These are phyloP conservation scores for Nitzschia sp. DNA, from an alignment of 108 stramenopile species.

Conservation along the genomic window DNA sequence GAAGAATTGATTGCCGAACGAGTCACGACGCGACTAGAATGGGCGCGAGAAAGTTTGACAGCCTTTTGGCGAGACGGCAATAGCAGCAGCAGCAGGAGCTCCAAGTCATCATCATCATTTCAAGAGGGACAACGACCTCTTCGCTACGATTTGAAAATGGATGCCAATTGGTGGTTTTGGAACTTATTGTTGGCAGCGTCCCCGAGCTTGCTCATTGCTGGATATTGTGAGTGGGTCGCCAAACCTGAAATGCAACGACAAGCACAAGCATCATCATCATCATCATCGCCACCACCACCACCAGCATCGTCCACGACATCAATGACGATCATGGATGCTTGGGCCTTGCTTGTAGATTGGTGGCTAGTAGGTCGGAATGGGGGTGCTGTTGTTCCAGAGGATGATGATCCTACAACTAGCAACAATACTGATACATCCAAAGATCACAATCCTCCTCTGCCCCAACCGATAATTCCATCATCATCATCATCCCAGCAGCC, in stretches of 20 bases:
- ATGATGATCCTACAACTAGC: not conserved
- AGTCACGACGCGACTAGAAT: slow-evolving; percentile 4
- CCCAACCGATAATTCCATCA: too few relatives aligned
- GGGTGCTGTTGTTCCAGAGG: not conserved
- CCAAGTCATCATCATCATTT: not conserved
- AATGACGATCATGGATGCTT: not conserved
- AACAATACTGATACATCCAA: not conserved
- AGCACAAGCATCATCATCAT: not conserved
- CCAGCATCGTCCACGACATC: not conserved
- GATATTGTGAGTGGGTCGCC: slow-evolving; percentile 39
- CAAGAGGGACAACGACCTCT: not conserved
- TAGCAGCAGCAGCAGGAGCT: not conserved
- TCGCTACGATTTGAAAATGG: slow-evolving; percentile 26
- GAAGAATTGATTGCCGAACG: slow-evolving; percentile 13
- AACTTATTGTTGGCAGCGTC: slow-evolving; percentile 36
- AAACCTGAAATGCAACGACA: slow-evolving; percentile 22
- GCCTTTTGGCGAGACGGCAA: slow-evolving; percentile 1
- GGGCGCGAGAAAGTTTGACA: not conserved
- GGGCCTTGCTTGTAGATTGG: not conserved
- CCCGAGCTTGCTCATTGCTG: slow-evolving; percentile 29
- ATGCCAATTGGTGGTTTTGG: slow-evolving; percentile 53
- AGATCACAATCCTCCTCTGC: not conserved
- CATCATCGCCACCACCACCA: not conserved
- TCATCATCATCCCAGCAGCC: too few relatives aligned
- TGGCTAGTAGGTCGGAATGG: too few relatives aligned